Evolutionary conservation across 1,284 basidiomycete species (phyloP).

Genomic region (Pulveroboletus sp.): DNA sequence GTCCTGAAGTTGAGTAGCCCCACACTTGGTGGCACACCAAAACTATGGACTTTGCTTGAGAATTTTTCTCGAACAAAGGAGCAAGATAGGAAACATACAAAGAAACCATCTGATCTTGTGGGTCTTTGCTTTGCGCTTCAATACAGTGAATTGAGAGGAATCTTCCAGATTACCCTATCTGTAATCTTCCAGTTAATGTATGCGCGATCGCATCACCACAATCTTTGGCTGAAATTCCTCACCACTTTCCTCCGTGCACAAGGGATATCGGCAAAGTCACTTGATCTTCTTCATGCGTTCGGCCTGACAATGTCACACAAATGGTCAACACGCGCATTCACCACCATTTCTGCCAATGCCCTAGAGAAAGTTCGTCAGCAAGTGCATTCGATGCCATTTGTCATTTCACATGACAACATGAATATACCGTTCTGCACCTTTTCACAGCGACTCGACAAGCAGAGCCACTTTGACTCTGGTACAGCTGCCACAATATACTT

Average conservation of each 20-base stretch:
- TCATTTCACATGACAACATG: not conserved
- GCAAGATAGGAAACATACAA: no score
- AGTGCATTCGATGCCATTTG: not conserved
- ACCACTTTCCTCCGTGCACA: not conserved
- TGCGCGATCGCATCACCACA: not conserved
- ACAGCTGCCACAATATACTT: not conserved
- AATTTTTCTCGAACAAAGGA: no score
- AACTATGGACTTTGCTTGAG: no score
- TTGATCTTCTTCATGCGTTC: not conserved
- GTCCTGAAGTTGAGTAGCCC: not conserved
- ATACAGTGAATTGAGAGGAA: no score
- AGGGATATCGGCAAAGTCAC: not conserved
- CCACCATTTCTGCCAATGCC: not conserved
- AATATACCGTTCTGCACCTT: not conserved
- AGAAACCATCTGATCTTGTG: no score
- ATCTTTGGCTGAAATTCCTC: not conserved
- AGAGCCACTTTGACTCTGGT: not conserved
- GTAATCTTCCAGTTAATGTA: not conserved
- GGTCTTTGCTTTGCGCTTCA: no score
- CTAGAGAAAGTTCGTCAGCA: not conserved
- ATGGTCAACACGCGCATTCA: not conserved
- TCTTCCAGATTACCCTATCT: not conserved
- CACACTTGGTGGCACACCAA: no score
- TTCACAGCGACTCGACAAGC: not conserved
- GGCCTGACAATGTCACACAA: not conserved